Evolutionary conservation across 1,284 basidiomycete species (phyloP).

Genomic region (Cutaneotrichosporon cavernicola): DNA sequence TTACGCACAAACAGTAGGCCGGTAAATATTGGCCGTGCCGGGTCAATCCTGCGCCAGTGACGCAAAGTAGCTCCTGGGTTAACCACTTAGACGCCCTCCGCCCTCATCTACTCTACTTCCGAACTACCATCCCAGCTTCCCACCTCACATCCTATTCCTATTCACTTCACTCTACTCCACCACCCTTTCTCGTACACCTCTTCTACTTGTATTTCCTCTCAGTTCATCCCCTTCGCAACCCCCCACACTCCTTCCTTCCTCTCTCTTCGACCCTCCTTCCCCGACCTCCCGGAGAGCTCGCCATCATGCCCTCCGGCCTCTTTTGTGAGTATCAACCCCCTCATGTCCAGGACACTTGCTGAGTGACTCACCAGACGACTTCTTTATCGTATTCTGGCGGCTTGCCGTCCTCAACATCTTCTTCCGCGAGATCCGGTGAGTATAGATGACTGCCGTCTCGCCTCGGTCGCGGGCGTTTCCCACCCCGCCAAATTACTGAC

Average conservation of each 20-base stretch:
- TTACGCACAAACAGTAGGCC: not conserved
- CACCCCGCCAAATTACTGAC: not conserved
- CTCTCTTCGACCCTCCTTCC: not conserved
- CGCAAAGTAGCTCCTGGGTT: not conserved
- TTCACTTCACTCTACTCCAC: not conserved
- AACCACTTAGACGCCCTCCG: not conserved
- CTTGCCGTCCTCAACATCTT: slow-evolving; percentile 83
- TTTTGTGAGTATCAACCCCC: slow-evolving; percentile 1
- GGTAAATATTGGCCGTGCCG: slow-evolving; percentile 9
- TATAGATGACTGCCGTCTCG: not conserved
- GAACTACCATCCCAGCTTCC: not conserved
- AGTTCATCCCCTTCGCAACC: not conserved
- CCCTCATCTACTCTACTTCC: not conserved
- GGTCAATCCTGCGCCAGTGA: not conserved
- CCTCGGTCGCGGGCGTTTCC: slow-evolving; percentile 5
- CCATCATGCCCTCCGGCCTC: slow-evolving; percentile 3
- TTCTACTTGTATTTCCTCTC: not conserved
- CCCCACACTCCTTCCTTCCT: slow-evolving; percentile 7
- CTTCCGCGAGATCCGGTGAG: slow-evolving; percentile 84
- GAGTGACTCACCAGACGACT: slow-evolving; percentile 36
- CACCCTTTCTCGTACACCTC: not conserved
- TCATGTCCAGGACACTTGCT: not conserved
- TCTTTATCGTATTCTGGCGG: slow-evolving; percentile 59
- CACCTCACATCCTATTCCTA: not conserved
- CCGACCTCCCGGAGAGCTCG: not conserved